These are phyloP conservation scores for Xylaria sp. DNA, from an alignment of 495 filamentous ascomycete genomes.

Conservation along the genomic window DNA sequence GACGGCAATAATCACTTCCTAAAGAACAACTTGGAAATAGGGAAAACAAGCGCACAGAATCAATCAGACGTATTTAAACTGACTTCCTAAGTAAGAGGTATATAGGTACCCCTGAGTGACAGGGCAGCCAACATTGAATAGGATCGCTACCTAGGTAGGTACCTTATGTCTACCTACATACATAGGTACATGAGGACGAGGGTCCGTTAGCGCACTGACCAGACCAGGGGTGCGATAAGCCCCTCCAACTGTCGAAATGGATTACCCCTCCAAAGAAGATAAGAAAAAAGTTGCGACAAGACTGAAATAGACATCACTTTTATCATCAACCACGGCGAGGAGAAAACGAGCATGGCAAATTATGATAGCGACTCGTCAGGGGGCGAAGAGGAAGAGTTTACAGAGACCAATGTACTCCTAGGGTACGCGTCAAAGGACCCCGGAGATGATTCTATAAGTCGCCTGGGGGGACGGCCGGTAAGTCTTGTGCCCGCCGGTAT, in stretches of 20 bases:
- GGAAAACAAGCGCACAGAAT: no score
- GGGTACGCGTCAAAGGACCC: conserved; percentile 87
- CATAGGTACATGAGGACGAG: not conserved
- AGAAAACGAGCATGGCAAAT: conserved; percentile 66
- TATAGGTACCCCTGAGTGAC: no score
- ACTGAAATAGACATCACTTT: not conserved
- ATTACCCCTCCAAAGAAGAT: conserved; percentile 36
- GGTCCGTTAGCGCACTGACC: not conserved
- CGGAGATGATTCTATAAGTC: conserved; percentile 84
- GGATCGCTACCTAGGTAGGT: no score
- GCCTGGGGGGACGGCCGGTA: conserved; percentile 89
- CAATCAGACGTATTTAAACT: no score
- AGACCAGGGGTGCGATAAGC: not conserved
- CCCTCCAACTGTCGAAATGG: conserved; percentile 22
- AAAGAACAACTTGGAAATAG: no score
- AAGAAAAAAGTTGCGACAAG: conserved; percentile 29
- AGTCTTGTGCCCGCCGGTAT: conserved; percentile 35
- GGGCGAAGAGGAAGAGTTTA: conserved; percentile 73
- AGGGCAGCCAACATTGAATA: no score
- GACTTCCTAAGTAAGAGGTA: no score
- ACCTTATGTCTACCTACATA: no score
- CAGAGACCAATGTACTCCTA: conserved; percentile 87
- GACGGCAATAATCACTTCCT: no score
- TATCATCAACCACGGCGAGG: not conserved
- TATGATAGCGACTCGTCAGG: conserved; percentile 87